A percentile compares a stretch with the other conserved stretches of the same genome.
These are phyloP conservation scores for Talaromyces sp. DNA, from an alignment of 2,329 filamentous ascomycete species.

Conservation along the genomic window DNA sequence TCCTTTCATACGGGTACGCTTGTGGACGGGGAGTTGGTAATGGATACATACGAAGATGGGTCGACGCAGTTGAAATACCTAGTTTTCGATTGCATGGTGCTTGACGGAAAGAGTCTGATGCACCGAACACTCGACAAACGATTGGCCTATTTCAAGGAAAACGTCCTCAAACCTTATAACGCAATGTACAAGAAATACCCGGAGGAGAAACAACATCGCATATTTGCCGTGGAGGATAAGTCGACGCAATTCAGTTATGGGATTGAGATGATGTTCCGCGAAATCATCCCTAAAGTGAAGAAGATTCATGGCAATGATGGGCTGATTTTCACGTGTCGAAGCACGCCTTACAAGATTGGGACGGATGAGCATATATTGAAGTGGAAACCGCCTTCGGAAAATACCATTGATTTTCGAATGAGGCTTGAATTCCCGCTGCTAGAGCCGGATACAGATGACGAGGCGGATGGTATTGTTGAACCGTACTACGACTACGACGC, in stretches of 20 bases:
- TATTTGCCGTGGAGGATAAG: conserved; percentile 84
- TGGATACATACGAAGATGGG: conserved; percentile 71
- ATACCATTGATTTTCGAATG: conserved; percentile 89
- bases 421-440: conserved; percentile 71
- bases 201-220: conserved; percentile 66
- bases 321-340: conserved; percentile 94
- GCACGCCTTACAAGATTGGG: conserved; percentile 80
- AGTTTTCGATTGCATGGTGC: conserved; percentile 87
- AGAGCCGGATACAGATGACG: conserved; percentile 67
- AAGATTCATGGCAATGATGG: conserved; percentile 84
- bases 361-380: conserved; percentile 94
- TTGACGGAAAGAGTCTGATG: conserved; percentile 75
- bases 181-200: conserved; percentile 71
- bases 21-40: conserved; percentile 89
- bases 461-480: conserved; percentile 62
- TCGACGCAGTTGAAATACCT: conserved; percentile 73
- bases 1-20: conserved; percentile 78
- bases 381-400: conserved; percentile 95
- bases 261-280: conserved; percentile 86
- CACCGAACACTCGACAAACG: conserved; percentile 82
- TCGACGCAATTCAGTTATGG: conserved; percentile 85
- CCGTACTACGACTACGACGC: conserved; percentile 76
- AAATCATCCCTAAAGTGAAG: conserved; percentile 76
- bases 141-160: conserved; percentile 78
- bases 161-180: conserved; percentile 76